Evolutionary conservation across 495 filamentous ascomycete genomes (phyloP).

Genomic region (Bryoglossum gracile): DNA sequence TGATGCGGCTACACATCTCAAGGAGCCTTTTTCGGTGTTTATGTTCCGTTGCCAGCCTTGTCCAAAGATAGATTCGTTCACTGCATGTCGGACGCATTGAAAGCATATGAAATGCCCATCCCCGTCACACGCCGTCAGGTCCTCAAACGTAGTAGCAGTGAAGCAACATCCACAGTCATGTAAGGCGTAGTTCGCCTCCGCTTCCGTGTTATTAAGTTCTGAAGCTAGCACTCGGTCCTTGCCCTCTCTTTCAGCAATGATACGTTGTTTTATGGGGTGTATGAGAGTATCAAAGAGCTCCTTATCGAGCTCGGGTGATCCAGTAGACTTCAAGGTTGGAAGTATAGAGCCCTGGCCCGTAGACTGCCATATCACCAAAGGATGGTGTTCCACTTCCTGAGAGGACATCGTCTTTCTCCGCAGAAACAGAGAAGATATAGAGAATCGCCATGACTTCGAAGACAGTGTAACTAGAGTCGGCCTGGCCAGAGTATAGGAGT

Average conservation of each 20-base stretch:
- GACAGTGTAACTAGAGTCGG: slow-evolving; percentile 67
- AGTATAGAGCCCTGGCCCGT: slow-evolving; percentile 37
- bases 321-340: slow-evolving; percentile 62
- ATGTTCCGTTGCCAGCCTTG: slow-evolving; percentile 85
- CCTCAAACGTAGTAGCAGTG: slow-evolving; percentile 68
- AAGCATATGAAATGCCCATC: slow-evolving; percentile 81
- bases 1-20: slow-evolving; percentile 74
- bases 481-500: slow-evolving; percentile 73
- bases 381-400: slow-evolving; percentile 46
- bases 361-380: slow-evolving; percentile 58
- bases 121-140: slow-evolving; percentile 63
- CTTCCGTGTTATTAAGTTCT: slow-evolving; percentile 66
- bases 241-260: slow-evolving; percentile 48
- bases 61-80: slow-evolving; percentile 82
- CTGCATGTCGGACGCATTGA: slow-evolving; percentile 68
- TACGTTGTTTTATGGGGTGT: slow-evolving; percentile 48
- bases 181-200: slow-evolving; percentile 58
- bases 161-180: slow-evolving; percentile 94
- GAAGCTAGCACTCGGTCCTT: slow-evolving; percentile 58
- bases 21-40: slow-evolving; percentile 56
- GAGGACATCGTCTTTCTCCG: slow-evolving; percentile 57
- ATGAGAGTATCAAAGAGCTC: slow-evolving; percentile 69
- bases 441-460: slow-evolving; percentile 78
- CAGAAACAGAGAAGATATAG: slow-evolving; percentile 65
- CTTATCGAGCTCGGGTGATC: slow-evolving; percentile 67